phyloP scores from a whole-genome alignment of 1,284 basidiomycete genomes.

The Malassezia obtusa region DNA sequence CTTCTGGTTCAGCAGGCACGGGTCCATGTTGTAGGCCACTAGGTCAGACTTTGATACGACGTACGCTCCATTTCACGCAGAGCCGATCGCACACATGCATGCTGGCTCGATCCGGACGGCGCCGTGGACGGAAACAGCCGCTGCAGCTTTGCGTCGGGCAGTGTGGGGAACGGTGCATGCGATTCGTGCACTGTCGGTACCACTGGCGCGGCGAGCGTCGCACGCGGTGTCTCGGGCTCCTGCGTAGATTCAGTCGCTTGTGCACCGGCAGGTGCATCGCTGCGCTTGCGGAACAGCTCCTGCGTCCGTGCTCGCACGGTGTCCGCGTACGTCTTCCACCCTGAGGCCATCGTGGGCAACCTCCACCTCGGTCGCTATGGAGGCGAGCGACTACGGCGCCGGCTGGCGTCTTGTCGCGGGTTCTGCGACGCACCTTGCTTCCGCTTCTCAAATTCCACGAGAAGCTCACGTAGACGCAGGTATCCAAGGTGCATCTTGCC shows the following conservation, averaged over 20 bases:
- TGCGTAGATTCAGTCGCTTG: no score
- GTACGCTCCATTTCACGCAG: conserved; percentile 31
- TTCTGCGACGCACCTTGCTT: not conserved
- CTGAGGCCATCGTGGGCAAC: not conserved
- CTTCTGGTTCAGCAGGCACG: conserved; percentile 21
- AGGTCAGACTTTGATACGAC: not conserved
- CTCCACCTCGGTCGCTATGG: not conserved
- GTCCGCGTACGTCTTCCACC: conserved; percentile 2
- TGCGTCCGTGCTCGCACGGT: not conserved
- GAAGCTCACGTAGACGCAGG: conserved; percentile 88
- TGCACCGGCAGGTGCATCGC: no score
- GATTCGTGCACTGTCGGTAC: not conserved
- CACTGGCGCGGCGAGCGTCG: not conserved
- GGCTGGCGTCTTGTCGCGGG: conserved; percentile 2
- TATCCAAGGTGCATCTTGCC: conserved; percentile 99
- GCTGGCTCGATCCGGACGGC: not conserved
- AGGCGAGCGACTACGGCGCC: conserved; percentile 17
- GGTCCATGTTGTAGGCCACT: conserved; percentile 32
- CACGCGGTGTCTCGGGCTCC: no score
- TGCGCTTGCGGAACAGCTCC: not conserved
- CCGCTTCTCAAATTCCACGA: conserved; percentile 57
- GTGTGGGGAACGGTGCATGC: conserved; percentile 1
- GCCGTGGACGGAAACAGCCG: not conserved
- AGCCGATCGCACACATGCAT: conserved; percentile 19
- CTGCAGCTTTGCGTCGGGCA: conserved; percentile 1